Conservation (phyloP, 2,329 filamentous ascomycete genomes). For the Hirsutella thompsonii region DNA sequence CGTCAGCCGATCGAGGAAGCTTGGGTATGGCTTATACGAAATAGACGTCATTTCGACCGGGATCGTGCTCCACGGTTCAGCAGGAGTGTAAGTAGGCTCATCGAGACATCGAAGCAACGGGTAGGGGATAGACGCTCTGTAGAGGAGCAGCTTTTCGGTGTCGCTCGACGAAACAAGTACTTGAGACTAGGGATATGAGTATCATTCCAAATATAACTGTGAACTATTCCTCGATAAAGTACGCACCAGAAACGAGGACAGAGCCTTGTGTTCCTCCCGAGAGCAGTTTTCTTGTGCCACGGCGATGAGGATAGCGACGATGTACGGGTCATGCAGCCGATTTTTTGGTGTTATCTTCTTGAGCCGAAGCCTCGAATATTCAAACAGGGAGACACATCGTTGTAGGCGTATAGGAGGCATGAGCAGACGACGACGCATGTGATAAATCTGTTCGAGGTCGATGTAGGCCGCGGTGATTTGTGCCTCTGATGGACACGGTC, state of each 20-base stretch:
- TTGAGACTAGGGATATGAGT: not conserved
- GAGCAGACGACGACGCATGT: not conserved
- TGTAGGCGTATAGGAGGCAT: too few species aligned
- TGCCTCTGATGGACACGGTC: not conserved
- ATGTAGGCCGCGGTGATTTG: not conserved
- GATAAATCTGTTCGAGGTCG: not conserved
- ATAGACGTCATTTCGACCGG: not conserved
- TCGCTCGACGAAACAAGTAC: not conserved
- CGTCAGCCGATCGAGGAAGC: not conserved
- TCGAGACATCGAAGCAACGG: not conserved
- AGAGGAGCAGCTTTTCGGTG: not conserved
- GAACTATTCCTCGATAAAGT: too few species aligned
- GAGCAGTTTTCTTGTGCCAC: not conserved
- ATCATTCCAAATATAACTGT: not conserved
- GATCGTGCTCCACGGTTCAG: not conserved
- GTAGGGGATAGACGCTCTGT: not conserved
- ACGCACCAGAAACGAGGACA: not conserved
- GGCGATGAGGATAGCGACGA: not conserved
- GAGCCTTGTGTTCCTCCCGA: not conserved
- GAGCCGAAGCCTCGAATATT: not conserved
- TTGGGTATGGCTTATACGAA: not conserved
- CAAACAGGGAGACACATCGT: too few species aligned
- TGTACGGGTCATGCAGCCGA: not conserved
- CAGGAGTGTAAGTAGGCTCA: not conserved
- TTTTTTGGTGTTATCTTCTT: not conserved